Evolutionary conservation across 331 rosid species (phyloP), one percentile per base, ranked within the genome.

Genomic region (Cydonia oblonga): DNA sequence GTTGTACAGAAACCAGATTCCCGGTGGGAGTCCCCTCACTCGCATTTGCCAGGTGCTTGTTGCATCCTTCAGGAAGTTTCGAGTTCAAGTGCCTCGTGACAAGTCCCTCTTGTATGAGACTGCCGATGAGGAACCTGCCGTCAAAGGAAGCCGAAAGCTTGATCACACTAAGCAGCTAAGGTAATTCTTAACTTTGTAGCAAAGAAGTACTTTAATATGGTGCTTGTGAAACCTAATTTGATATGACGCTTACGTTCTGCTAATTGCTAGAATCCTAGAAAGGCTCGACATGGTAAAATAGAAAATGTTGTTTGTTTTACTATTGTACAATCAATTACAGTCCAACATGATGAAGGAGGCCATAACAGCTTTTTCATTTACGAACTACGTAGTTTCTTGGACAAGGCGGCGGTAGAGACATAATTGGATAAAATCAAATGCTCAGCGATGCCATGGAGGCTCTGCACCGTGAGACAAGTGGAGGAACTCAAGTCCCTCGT

Each of bases 31-130:
- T 54, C 87, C 87, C 46, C 72, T 87, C 28, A 84, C 84, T 26
- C 81, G 84, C 77, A 82, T 87, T 62, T 82, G 46, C 72, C 89
- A 87, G 59, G 89, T 84, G 40, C 5, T 84, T n/a, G 84, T 84
- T 22, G 91, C 89, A 12, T 65, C 91, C 14, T 62, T 28, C 15
- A 68, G 61, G 53, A 69, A 74, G 51, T 70, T 73, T 63, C 81
- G 82, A 26, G 7, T 30, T 16, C 2, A 38, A 53, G 84, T 78
- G 46, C 88, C 91, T 11, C 70, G 57, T 6, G 78, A 87, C 35
- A 52, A 69, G 76, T 30, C 81, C 64, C 82, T 84, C 74, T 84
- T 82, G 63, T 56, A 82, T 44, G 91, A 87, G 76, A 82, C 78
- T 63, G 42, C 67, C 4, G 81, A 82, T 33, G 24, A 35, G 28